Base-by-base conservation (phyloP, 768 basidiomycete species). In the Boletus pseudo-olivaceus region DNA sequence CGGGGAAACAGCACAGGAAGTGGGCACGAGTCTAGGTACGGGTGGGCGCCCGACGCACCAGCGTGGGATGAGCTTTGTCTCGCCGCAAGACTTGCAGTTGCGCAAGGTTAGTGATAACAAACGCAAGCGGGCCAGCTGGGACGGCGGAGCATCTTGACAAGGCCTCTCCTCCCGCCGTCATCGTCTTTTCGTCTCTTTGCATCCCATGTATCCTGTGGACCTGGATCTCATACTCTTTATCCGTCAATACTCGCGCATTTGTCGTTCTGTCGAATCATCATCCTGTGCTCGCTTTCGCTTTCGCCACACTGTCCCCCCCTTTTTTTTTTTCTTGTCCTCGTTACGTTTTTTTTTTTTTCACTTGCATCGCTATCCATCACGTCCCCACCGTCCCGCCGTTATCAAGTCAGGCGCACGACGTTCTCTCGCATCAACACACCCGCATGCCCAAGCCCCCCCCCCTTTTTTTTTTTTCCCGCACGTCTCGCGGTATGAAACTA, bases 81-180 rank as follows among this genome's bases (percentile, higher is more conserved):
- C 78, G 15, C 80, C 80, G 30, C 76, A 81, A 54, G 80, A 82
- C 56, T 62, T 82, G 48, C 67, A 80, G 49, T 49, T 81, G 56
- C 75, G 75, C 66, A 76, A 73, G 60, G 72, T 68, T 9, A 77
- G 55, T 52, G 81, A 82, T 49, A 78, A 81, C 59, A 82, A 82
- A 66, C 73, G 80, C 55, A 82, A 82, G 71, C 72, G 80, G 56
- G 77, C 78, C 35, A 82, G 81, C 57, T 82, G 80, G 80, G 80
- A 82, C 56, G 81, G 80, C 14, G 72, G 71, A 19, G 65, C 64
- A 19, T 71, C 70, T 34, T 74, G 47, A 55, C 12, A 7, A 12
- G 33, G 33, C 54, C n/a, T 49, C 27, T 30, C 14, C 29, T 50
- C 17, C 14, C n/a, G 26, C 33, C n/a, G 5, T 19, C 17, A 5